Evolutionary conservation across 768 basidiomycete species (phyloP).

Genomic region (Porphyrellus cyaneotinctus): DNA sequence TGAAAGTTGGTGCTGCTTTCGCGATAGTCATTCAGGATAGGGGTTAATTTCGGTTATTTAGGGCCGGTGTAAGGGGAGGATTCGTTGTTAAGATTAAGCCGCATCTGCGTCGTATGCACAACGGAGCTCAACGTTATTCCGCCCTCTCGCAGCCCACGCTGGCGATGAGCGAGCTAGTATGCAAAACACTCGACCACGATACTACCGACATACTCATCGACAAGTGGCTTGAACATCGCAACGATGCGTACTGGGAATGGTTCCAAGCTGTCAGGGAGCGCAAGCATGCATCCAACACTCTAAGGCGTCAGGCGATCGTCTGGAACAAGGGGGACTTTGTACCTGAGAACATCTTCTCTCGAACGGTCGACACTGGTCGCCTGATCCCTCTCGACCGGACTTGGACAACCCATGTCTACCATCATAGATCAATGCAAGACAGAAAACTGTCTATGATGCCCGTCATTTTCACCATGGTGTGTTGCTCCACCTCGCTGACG

Average conservation of each 20-base stretch:
- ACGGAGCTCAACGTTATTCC: constrained; percentile 45
- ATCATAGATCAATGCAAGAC: constrained; percentile 72
- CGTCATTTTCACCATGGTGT: constrained; percentile 76
- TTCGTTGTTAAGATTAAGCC: background rate
- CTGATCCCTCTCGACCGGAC: constrained; percentile 77
- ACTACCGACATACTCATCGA: constrained; percentile 76
- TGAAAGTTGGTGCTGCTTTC: too few relatives aligned
- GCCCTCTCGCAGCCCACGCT: constrained; percentile 62
- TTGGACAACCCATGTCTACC: constrained; percentile 79
- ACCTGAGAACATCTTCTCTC: constrained; percentile 76
- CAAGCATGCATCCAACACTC: constrained; percentile 50
- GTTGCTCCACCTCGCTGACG: constrained; percentile 10
- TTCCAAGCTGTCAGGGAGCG: constrained; percentile 66
- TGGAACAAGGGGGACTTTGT: constrained; percentile 70
- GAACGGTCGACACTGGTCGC: constrained; percentile 74
- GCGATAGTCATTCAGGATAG: constrained; percentile 1
- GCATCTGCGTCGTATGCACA: constrained; percentile 20
- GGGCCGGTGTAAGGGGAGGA: constrained; percentile 20
- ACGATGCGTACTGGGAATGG: constrained; percentile 76
- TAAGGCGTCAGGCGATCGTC: constrained; percentile 46
- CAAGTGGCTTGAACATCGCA: constrained; percentile 78
- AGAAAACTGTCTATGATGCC: constrained; percentile 73
- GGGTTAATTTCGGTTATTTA: constrained; percentile 17
- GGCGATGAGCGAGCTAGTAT: constrained; percentile 73
- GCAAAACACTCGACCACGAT: constrained; percentile 73